Base-by-base conservation (phyloP, 345 rosid species). In the Euphorbia tirucalli region DNA sequence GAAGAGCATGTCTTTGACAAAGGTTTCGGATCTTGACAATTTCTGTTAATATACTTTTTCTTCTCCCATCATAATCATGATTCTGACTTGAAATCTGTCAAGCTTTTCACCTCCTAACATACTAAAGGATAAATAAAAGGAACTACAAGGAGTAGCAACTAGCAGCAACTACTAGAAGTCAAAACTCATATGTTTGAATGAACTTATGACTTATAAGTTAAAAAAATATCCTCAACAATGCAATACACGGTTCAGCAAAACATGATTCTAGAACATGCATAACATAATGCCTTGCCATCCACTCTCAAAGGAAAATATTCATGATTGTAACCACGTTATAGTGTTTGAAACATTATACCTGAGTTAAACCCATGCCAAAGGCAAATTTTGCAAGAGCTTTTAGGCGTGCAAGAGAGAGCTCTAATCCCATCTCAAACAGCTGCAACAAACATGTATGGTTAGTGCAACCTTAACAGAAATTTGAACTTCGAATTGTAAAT, bases 381-480 rank as follows among this genome's bases (percentile, higher is more conserved):
- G 97, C 96, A 78, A 80, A 94, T 81, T 88, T 94, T 62, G 98
- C 97, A 11, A 94, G 96, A 82, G 98, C 97, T 76, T 94, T 94
- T 5, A 94, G 81, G 25, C 98, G 96, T 13, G 93, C 97, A 84
- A 94, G 87, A 41, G 98, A 94, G 73, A 94, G 97, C 89, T 94
- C 98, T 67, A 94, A 80, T 46, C 98, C 98, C 98, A 94, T 94
- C 87, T 94, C 98, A 72, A 94, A 94, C 43, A 94, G 87, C 98
- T 94, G 72, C 83, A 88, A 76, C 61, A 70, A 75, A 73, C 64
- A 71, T 25, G 63, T 52, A 72, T 8, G 54, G 22, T 83, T 61
- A 59, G 56, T 55, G 55, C 73, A 70, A 52, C 77, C 9, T 70
- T 62, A 67, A 30, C 68, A 54, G 25, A 64, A 25, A n/a, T 54